Evolutionary conservation across 805 yeast genomes (phyloP).

Genomic region (Sporopachydermia quercuum): DNA sequence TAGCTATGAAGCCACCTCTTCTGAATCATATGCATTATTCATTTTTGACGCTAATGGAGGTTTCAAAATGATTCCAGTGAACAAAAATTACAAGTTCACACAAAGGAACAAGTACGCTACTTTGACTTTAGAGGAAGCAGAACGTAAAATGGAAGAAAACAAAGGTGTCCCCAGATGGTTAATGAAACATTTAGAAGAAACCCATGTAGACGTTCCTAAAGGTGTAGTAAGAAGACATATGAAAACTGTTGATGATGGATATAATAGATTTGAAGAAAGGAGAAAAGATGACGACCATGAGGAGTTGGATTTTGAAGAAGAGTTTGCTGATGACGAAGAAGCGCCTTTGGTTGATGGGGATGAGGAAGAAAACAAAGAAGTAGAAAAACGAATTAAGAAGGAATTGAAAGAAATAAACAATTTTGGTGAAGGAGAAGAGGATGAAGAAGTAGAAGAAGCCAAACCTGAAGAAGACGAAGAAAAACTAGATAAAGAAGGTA

Average conservation of each 20-base stretch:
- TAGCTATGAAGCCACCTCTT: slow-evolving; percentile 80
- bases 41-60: slow-evolving; percentile 70
- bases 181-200: slow-evolving; percentile 76
- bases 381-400: slow-evolving; percentile 68
- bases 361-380: slow-evolving; percentile 86
- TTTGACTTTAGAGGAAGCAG: slow-evolving; percentile 90
- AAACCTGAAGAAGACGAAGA: slow-evolving; percentile 60
- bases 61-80: slow-evolving; percentile 89
- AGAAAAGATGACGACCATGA: slow-evolving; percentile 69
- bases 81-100: slow-evolving; percentile 84
- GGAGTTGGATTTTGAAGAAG: slow-evolving; percentile 89
- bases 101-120: slow-evolving; percentile 91
- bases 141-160: slow-evolving; percentile 77
- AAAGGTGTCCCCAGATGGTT: slow-evolving; percentile 81
- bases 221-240: slow-evolving; percentile 22
- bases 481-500: slow-evolving; percentile 83
- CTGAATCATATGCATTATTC: slow-evolving; percentile 74
- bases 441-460: slow-evolving; percentile 40
- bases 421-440: slow-evolving; percentile 34
- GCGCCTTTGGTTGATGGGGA: slow-evolving; percentile 95
- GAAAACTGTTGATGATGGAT: slow-evolving; percentile 31
- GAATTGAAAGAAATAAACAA: slow-evolving; percentile 78
- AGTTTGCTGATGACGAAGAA: slow-evolving; percentile 96
- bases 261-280: slow-evolving; percentile 24
- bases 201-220: slow-evolving; percentile 27